Conservation (phyloP, 2,329 filamentous ascomycete genomes). For the Chalara sp. region DNA sequence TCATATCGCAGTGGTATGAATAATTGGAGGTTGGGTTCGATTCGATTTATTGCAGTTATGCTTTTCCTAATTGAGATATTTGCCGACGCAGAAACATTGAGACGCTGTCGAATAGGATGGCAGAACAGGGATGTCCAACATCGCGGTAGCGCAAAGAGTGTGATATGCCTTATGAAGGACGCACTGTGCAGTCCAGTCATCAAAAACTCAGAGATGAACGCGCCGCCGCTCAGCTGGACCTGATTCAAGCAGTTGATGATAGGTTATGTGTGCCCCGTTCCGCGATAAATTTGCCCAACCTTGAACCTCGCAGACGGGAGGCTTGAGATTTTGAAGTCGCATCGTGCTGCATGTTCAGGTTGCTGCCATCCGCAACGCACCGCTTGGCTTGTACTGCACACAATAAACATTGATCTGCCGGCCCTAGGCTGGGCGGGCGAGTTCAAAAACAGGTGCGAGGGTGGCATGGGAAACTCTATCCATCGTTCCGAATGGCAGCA, state of each 20-base stretch:
- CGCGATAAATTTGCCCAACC: neutral
- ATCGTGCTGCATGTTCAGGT: neutral
- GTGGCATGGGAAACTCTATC: neutral
- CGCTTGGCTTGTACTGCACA: too few relatives aligned
- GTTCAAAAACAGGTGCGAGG: neutral
- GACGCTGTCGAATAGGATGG: conserved; percentile 20
- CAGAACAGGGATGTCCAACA: conserved; percentile 16
- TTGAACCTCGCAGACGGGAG: neutral
- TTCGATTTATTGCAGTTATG: conserved; percentile 11
- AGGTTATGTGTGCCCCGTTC: neutral
- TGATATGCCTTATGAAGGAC: conserved; percentile 21
- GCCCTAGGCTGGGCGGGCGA: too few relatives aligned
- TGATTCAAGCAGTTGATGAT: neutral
- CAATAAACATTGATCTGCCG: too few relatives aligned
- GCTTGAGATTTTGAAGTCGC: neutral
- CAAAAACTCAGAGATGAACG: conserved; percentile 10
- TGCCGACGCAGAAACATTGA: conserved; percentile 20
- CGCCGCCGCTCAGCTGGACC: conserved; percentile 20
- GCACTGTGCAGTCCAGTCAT: conserved; percentile 14
- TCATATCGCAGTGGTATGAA: neutral
- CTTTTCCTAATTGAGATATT: conserved; percentile 27
- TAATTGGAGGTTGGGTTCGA: conserved; percentile 1
- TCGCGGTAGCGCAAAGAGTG: conserved; percentile 21
- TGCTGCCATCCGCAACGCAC: neutral
- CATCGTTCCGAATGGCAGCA: neutral